Percentiles rank a stretch among this genome's conserved stretches.
phyloP scores from a whole-genome alignment of 164 flowering plant species.

The Chimonanthus salicifolius region DNA sequence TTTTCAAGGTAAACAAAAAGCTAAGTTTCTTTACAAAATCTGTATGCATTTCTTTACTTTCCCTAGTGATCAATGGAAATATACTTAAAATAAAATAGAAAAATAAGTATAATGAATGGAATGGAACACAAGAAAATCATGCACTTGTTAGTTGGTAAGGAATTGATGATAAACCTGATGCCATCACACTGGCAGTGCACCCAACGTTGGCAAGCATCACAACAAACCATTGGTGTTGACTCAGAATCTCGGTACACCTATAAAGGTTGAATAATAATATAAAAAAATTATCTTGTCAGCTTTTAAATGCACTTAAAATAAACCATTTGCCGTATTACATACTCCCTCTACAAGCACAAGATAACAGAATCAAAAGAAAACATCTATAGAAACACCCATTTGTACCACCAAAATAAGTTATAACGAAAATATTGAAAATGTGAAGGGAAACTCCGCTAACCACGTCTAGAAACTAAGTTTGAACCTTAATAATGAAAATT shows the following conservation, averaged over 20 bases:
- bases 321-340: too few species aligned
- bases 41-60: not conserved
- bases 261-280: constrained; percentile 6
- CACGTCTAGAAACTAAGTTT: not conserved
- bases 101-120: not conserved
- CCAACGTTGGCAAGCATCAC: constrained; percentile 97
- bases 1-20: too few species aligned
- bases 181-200: constrained; percentile 96
- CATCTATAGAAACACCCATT: not conserved
- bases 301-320: too few species aligned
- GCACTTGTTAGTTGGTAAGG: not conserved
- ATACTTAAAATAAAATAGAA: not conserved
- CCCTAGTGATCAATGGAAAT: not conserved
- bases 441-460: too few species aligned
- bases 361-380: not conserved
- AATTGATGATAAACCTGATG: constrained; percentile 59
- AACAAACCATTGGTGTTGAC: constrained; percentile 99
- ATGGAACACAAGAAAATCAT: not conserved
- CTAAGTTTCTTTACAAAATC: not conserved
- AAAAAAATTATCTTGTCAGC: not conserved
- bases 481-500: not conserved
- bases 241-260: constrained; percentile 99
- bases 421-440: too few species aligned
- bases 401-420: not conserved
- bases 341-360: not conserved